Base-by-base conservation (phyloP, 2,329 filamentous ascomycete genomes). In the Metarhizium guizhouense region DNA sequence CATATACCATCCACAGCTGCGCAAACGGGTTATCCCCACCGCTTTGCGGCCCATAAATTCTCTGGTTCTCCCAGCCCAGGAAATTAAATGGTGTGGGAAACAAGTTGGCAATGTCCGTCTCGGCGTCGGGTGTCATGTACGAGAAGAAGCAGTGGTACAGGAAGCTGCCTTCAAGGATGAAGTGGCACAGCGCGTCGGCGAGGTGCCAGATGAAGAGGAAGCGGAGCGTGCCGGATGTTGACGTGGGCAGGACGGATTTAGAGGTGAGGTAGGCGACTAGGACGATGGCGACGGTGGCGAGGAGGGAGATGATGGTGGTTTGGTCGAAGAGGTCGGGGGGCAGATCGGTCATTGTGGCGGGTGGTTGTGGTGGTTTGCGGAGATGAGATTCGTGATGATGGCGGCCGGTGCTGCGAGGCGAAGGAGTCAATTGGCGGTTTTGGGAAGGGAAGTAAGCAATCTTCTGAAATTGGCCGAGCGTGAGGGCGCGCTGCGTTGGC, bases 121-220 rank as follows among this genome's bases (percentile, higher is more conserved):
- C 47, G 14, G 34, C 59, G 36, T 54, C 56, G 32, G 59, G 56
- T 4, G 72, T 68, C 7, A 76, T 64, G 67, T 72, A 77, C 10
- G 74, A 76, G 79, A 91, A 93, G 80, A 97, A 95, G 76, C 90
- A 95, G 74, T 95, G 90, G 78, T 91, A 96, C 29, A 96, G 83
- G 72, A 90, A 97, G 65, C 84, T 87, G 54, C 90, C 92, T 74
- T 97, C 93, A 68, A 97, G 87, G 69, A 90, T 77, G 72, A 95
- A 84, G 75, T 99, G 94, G 65, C 92, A 93, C 47, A 96, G 80
- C 36, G 90, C 90, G 70, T 96, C 92, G 74, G 95, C 95, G 42
- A 89, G 81, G 75, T 96, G 92, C 93, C 93, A 96, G 73, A 95
- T 82, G 79, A 96, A 96, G 61, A 96, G 84, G 67, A 88, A 75